Evolutionary conservation across 208 protist genomes (phyloP), one percentile per base, ranked within the genome.

Genomic region (Acanthamoeba triangularis): DNA sequence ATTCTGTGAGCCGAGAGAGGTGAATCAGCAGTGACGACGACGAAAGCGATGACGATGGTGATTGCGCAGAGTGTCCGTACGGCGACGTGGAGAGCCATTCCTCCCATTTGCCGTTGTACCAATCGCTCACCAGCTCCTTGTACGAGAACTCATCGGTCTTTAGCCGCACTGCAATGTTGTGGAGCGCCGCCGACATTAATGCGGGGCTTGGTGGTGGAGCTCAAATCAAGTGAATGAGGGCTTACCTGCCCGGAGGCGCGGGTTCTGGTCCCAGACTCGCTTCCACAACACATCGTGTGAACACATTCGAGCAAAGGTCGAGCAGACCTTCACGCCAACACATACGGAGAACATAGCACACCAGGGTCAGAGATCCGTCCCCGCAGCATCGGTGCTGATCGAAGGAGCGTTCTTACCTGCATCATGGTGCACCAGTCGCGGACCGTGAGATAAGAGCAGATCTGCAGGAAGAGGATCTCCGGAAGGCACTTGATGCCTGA

Each of bases 91-190:
- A 78, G 13, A 93, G 88, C 88, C 88, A 93, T 23, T 93, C 54
- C 0, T 72, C 25, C 88, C 88, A 93, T 23, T 56, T 47, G 67
- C 63, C 35, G 14, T 25, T 35, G 72, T 93, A 93, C 59, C 59
- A 93, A 76, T 93, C 88, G 44, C 63, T 35, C 44, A 93, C 88
- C 23, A 93, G 63, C 30, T 93, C 88, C 61, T 93, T 93, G 67
- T 93, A 93, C n/a, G 80, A 49, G 80, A 78, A 93, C 37, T 93
- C 59, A 18, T 93, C 88, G 18, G 63, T 93, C 88, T 93, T 93
- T 0, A 80, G 10, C 4, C 88, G 88, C 16, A 93, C 88, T 93
- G 72, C 23, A 91, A 14, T 16, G 18, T n/a, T 10, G 49, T 63
- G n/a, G 13, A 49, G 63, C 84, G 44, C 7, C 28, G n/a, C 5